Evolutionary conservation across 2,329 filamentous ascomycete genomes (phyloP).

Genomic region (Helminthosporium solani): DNA sequence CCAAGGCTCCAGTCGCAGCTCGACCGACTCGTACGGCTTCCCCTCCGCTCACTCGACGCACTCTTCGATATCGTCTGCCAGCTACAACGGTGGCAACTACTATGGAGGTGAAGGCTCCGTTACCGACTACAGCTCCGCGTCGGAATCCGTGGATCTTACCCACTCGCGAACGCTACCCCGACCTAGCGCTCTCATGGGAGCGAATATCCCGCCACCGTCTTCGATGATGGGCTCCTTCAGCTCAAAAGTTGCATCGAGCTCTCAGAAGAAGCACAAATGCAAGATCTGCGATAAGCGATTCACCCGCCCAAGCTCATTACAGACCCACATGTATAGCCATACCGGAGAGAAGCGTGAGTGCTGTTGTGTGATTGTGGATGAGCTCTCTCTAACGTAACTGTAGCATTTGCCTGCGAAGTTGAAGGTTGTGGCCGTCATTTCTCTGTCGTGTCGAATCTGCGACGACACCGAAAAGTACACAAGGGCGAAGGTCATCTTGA

Average conservation of each 20-base stretch:
- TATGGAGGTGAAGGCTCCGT: slow-evolving; percentile 76
- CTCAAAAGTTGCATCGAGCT: slow-evolving; percentile 91
- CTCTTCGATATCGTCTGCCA: slow-evolving; percentile 83
- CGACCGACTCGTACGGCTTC: slow-evolving; percentile 87
- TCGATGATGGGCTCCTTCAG: slow-evolving; percentile 99
- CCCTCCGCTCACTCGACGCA: slow-evolving; percentile 79
- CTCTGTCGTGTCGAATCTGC: slow-evolving; percentile 93
- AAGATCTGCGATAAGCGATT: slow-evolving; percentile 98
- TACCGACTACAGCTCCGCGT: slow-evolving; percentile 91
- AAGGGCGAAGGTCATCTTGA: slow-evolving; percentile 63
- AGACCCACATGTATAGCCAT: slow-evolving; percentile 98
- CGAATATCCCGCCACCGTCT: slow-evolving; percentile 74
- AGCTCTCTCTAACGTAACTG: slow-evolving; percentile 10
- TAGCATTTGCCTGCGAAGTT: slow-evolving; percentile 91
- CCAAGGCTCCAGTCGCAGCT: slow-evolving; percentile 63
- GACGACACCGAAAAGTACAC: slow-evolving; percentile 94
- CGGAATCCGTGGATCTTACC: slow-evolving; percentile 77
- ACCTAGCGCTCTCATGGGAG: slow-evolving; percentile 64
- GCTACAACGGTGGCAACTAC: slow-evolving; percentile 81
- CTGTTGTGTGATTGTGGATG: neutral
- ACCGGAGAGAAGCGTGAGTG: slow-evolving; percentile 95
- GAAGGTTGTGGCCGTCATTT: slow-evolving; percentile 95
- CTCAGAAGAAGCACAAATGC: slow-evolving; percentile 99
- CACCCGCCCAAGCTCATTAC: slow-evolving; percentile 87
- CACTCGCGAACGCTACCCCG: slow-evolving; percentile 80